phyloP scores from a whole-genome alignment of 805 yeast species.

The Metschnikowia cerradonensis region DNA sequence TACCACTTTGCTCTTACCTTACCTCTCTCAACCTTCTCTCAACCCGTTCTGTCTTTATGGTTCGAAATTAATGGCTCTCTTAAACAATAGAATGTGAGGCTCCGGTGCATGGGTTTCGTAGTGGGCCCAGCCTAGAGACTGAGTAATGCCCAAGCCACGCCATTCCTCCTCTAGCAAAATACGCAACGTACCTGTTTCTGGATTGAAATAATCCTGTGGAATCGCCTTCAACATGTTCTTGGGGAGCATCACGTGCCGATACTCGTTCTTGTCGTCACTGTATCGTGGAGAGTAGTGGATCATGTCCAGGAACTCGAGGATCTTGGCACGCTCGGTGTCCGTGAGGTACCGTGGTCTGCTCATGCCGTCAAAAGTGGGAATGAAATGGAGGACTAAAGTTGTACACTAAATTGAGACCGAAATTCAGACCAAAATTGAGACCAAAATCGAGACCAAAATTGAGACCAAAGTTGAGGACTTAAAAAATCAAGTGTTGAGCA shows the following conservation, averaged over 20 bases:
- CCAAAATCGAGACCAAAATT: too few relatives aligned
- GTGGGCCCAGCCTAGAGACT: conserved; percentile 96
- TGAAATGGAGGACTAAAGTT: too few relatives aligned
- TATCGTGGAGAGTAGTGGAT: conserved; percentile 94
- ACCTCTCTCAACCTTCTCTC: too few relatives aligned
- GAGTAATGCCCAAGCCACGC: conserved; percentile 98
- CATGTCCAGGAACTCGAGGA: conserved; percentile 86
- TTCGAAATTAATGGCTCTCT: conserved; percentile 57
- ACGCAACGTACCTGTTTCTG: conserved; percentile 90
- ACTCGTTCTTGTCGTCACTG: conserved; percentile 88
- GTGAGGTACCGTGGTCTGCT: conserved; percentile 68
- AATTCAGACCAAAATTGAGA: too few relatives aligned
- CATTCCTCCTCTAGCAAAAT: conserved; percentile 93
- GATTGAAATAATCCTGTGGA: conserved; percentile 89
- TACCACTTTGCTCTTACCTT: too few relatives aligned
- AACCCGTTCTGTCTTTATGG: conserved; percentile 20
- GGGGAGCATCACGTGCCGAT: conserved; percentile 95
- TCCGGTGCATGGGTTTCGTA: conserved; percentile 98
- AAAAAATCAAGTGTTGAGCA: too few relatives aligned
- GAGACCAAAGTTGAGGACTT: too few relatives aligned
- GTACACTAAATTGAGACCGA: too few relatives aligned
- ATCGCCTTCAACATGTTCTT: conserved; percentile 91
- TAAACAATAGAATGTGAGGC: conserved; percentile 88
- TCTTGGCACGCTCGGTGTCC: conserved; percentile 78
- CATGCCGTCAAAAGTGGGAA: conserved; percentile 11